Evolutionary conservation across 192 early-diverging fungal genomes (phyloP), one percentile per base, ranked within the genome.

Genomic region (Oehlia diaphana): DNA sequence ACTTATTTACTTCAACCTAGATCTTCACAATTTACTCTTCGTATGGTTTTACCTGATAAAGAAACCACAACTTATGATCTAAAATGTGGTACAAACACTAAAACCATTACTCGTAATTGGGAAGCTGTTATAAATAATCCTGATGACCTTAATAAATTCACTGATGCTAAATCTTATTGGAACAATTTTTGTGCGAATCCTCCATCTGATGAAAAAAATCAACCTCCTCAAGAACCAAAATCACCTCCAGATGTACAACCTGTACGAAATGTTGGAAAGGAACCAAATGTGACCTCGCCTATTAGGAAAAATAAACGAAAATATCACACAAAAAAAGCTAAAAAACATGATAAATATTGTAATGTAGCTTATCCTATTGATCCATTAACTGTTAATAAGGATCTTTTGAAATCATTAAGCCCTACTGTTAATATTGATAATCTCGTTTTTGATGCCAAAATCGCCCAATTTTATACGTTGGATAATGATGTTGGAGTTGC

Each of bases 121-220:
- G 79, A 76, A 35, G 84, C 79, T n/a, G 53, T 49, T 26, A 77
- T 80, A 63, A 64, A 79, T 26, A 74, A 81, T 23, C 9, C 64
- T 35, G 80, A 82, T 58, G 65, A 74, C 50, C 70, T 79, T 77
- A 47, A 79, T 21, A 77, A 74, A 0, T 85, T 85, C 79, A 81
- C 33, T 37, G 77, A 85, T 35, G 73, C 81, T 13, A 79, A 80
- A 31, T 76, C 84, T 33, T 85, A 77, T 23, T 85, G 84, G 84
- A 26, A 78, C 33, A 74, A 64, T 4, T 77, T 82, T 63, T 85
- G 84, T 66, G 3, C 66, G 26, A 76, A 76, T 35, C 72, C 81
- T 2, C 19, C 73, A 0, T 72, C 81, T 37, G 69, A 79, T 58
- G 81, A 33, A 82, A 78, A 42, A 76, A 33, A 23, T 42, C 19